phyloP scores from a whole-genome alignment of 345 rosid genomes.

The Eucalyptus sp. region DNA sequence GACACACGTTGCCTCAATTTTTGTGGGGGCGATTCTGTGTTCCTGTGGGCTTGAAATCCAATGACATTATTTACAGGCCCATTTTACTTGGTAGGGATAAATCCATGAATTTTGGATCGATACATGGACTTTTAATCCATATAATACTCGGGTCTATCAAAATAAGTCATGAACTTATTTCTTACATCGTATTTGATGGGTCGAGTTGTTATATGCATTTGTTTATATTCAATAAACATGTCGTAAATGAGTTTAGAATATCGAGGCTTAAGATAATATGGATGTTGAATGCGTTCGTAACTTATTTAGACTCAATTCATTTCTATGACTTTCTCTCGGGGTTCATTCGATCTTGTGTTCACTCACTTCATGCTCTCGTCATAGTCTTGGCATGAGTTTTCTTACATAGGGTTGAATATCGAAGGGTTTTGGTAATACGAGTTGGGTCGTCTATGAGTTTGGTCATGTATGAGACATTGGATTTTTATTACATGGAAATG shows the following conservation, averaged over 20 bases:
- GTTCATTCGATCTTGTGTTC: too few species aligned
- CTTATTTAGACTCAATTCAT: too few species aligned
- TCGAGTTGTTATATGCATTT: not conserved
- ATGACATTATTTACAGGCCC: not conserved
- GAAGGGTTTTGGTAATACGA: too few species aligned
- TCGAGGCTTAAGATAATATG: not conserved
- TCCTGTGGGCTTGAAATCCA: not conserved
- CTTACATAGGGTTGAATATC: not conserved
- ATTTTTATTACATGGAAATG: too few species aligned
- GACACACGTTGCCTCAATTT: not conserved
- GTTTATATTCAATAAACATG: not conserved
- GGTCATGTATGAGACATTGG: too few species aligned
- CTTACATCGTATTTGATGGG: too few species aligned
- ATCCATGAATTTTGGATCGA: too few species aligned
- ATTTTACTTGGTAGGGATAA: not conserved
- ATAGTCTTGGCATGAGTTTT: not conserved
- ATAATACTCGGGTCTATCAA: not conserved
- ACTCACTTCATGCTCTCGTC: not conserved
- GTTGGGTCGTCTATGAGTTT: too few species aligned
- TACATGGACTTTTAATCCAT: not conserved
- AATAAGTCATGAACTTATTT: not conserved
- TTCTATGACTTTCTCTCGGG: not conserved
- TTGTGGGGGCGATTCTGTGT: not conserved
- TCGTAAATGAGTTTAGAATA: not conserved
- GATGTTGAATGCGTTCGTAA: not conserved